Evolutionary conservation across 371 early-diverging fungal species (phyloP), one percentile per base, ranked within the genome.

Genomic region (Umbelopsis sp.): DNA sequence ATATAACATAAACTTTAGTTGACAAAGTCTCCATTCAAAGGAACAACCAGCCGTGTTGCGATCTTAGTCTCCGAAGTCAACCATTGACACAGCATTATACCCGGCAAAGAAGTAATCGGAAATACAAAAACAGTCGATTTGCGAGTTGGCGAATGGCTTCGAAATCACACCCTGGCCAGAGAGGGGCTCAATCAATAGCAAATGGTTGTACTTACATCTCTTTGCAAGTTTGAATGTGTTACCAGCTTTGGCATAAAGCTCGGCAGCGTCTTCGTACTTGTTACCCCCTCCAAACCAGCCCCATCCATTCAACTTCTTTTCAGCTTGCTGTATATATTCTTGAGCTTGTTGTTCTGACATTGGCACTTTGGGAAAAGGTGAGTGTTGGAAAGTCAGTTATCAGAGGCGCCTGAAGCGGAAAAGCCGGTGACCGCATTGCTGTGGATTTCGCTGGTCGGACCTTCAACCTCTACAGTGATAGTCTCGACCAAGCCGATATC

Each of bases 191-290:
- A 41, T 12, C 7, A 12, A 41, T 2, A 41, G 41, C 7, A 41
- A 10, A 41, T 3, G 20, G 12, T 46, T 9, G 45, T n/a, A 65
- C 88, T 72, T 84, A 94, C 95, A 94, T 79, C 89, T 84, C 80
- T 97, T 94, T 66, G 89, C 89, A 45, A 96, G 78, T 80, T 96
- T 96, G 86, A 93, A 97, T 20, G 88, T 84, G 80, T 96, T 97
- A 62, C 87, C 96, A 10, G 98, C 97, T 69, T 92, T 88, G 72
- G 86, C 87, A 76, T 90, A 98, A 65, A 96, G 86, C 53, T 97
- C 98, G 48, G 93, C 92, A 9, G 98, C 97, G 73, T 97, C 97
- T 57, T 96, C 97, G 62, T 89, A 87, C 73, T 96, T 96, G 71
- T 91, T 91, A 4, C 44, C 69, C 22, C 72, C 73, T 46, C 92